A percentile compares a stretch with the other conserved stretches of the same genome.
Conservation (phyloP, 805 yeast species). For the Peterozyma xylosa region DNA sequence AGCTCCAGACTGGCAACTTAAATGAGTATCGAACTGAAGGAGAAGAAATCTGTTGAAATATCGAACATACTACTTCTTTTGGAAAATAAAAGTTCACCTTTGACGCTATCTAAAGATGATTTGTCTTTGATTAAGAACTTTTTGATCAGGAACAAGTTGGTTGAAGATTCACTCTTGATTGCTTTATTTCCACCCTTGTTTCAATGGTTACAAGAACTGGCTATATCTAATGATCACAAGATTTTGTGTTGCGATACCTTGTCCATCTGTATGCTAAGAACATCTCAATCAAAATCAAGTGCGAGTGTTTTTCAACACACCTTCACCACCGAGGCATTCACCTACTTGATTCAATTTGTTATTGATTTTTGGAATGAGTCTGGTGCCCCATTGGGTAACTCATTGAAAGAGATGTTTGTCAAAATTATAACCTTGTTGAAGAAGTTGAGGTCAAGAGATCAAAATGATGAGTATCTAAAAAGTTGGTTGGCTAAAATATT, state of each 20-base stretch:
- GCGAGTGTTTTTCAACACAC: conserved; percentile 3
- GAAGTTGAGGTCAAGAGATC: conserved; percentile 10
- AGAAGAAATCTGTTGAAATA: no score
- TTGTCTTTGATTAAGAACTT: conserved; percentile 10
- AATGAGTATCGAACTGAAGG: no score
- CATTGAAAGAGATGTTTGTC: conserved; percentile 51
- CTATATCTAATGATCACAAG: conserved; percentile 29
- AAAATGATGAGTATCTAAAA: conserved; percentile 18
- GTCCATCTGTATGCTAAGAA: conserved; percentile 57
- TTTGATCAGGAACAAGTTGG: conserved; percentile 12
- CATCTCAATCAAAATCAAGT: conserved; percentile 27
- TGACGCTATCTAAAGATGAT: conserved; percentile 1
- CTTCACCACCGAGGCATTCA: conserved; percentile 15
- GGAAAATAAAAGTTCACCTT: no score
- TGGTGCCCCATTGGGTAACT: conserved; percentile 63
- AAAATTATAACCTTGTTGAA: conserved; percentile 41
- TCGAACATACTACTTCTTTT: no score
- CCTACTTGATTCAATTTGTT: conserved; percentile 40
- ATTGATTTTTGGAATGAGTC: conserved; percentile 67
- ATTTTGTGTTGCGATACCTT: conserved; percentile 50
- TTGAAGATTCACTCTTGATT: conserved; percentile 4
- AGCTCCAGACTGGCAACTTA: no score
- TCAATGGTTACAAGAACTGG: conserved; percentile 20
- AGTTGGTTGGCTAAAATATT: conserved; percentile 42
- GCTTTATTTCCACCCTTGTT: conserved; percentile 20